These are phyloP conservation scores for Rhodosporidiobolus odoratus DNA, from an alignment of 768 basidiomycete species.

Conservation along the genomic window DNA sequence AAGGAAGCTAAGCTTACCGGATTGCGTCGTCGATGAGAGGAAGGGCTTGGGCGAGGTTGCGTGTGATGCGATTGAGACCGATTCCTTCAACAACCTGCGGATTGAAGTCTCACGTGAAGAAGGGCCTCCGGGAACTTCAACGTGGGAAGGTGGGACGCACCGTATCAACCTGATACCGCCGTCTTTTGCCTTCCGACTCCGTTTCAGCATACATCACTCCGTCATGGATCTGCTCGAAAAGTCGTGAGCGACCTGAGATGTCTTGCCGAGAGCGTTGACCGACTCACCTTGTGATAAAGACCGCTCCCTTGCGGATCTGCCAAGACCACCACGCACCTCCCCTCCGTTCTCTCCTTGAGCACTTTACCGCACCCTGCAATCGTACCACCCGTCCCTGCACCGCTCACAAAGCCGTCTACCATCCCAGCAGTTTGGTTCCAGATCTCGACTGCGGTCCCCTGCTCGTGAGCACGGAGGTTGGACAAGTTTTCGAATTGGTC, in stretches of 20 bases:
- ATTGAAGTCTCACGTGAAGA: not conserved
- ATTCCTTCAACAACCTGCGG: conserved; percentile 52
- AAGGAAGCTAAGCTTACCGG: conserved; percentile 53
- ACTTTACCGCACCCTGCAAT: conserved; percentile 76
- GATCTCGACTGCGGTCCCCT: conserved; percentile 89
- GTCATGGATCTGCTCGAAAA: conserved; percentile 56
- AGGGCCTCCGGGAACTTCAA: not conserved
- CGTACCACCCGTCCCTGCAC: conserved; percentile 95
- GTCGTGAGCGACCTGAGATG: too few relatives aligned
- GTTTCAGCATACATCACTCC: conserved; percentile 92
- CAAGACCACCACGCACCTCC: conserved; percentile 62
- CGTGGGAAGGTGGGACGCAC: not conserved
- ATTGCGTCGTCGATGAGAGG: conserved; percentile 84
- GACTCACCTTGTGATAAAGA: conserved; percentile 76
- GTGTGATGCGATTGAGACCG: conserved; percentile 86
- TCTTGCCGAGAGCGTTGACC: too few relatives aligned
- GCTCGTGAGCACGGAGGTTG: conserved; percentile 82
- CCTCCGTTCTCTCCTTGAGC: conserved; percentile 66
- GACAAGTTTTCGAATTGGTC: conserved; percentile 97
- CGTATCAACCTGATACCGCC: conserved; percentile 91
- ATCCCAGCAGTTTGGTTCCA: conserved; percentile 83
- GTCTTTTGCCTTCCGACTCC: conserved; percentile 87
- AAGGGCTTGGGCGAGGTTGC: conserved; percentile 78
- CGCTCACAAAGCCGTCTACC: conserved; percentile 78
- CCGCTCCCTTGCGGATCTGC: conserved; percentile 93